A percentile compares a stretch with the other conserved stretches of the same genome.
phyloP scores from a whole-genome alignment of 106 monocot species.

The Gastrodia elata region DNA sequence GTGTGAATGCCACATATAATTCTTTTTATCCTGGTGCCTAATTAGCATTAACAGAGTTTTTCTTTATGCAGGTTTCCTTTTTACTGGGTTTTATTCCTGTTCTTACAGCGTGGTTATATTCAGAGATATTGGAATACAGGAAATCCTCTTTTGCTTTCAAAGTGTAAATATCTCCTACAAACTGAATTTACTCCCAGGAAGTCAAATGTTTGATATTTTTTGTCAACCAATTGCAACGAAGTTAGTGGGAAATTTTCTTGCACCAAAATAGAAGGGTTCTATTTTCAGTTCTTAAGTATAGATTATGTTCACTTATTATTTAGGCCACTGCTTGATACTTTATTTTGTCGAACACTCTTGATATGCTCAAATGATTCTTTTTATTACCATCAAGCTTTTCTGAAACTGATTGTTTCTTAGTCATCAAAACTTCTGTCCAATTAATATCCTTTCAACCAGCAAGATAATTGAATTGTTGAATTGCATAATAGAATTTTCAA shows the following conservation, averaged over 20 bases:
- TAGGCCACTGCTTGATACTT: background rate
- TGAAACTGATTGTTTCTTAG: background rate
- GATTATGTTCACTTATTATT: background rate
- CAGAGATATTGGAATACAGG: conserved; percentile 28
- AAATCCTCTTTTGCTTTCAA: conserved; percentile 22
- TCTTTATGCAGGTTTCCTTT: conserved; percentile 37
- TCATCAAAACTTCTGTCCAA: too few species aligned
- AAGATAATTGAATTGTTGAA: too few species aligned
- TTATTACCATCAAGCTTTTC: background rate
- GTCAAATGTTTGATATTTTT: background rate
- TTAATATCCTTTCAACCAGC: too few species aligned
- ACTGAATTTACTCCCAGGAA: background rate
- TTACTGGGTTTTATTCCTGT: conserved; percentile 29
- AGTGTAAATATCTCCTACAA: conserved; percentile 25
- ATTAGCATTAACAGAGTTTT: background rate
- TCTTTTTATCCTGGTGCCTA: background rate
- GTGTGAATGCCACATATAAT: background rate
- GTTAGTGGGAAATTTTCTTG: background rate
- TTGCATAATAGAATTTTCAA: too few species aligned
- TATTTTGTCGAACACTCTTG: background rate
- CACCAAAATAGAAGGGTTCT: background rate
- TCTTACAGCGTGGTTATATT: conserved; percentile 35
- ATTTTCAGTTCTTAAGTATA: background rate
- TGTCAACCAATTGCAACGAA: background rate
- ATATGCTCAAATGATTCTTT: background rate